Evolutionary conservation across 768 basidiomycete species (phyloP).

Genomic region (Leccinum subgranulosum): DNA sequence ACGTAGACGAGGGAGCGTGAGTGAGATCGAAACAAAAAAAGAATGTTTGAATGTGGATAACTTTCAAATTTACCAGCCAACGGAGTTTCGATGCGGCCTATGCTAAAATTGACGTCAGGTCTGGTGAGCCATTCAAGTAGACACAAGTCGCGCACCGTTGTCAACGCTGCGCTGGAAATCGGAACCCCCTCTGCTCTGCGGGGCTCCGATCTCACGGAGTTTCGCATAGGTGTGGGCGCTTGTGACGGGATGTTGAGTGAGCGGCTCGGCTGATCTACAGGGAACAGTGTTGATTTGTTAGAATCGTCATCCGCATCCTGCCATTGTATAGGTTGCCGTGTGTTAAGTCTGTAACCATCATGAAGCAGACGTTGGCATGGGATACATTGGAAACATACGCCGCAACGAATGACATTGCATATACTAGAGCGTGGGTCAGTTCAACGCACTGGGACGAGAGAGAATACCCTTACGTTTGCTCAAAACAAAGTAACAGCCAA

Average conservation of each 20-base stretch:
- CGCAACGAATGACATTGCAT: conserved; percentile 61
- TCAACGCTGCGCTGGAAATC: background rate
- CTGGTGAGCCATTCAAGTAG: background rate
- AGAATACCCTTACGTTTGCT: conserved; percentile 52
- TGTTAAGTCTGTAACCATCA: conserved; percentile 49
- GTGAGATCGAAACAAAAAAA: background rate
- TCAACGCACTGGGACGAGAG: background rate
- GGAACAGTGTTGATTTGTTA: conserved; percentile 1
- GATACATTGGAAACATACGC: conserved; percentile 40
- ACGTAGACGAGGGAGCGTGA: background rate
- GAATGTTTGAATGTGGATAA: background rate
- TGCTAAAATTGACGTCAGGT: background rate
- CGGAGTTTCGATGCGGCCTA: conserved; percentile 3
- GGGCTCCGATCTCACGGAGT: background rate
- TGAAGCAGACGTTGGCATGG: background rate
- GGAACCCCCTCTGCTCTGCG: conserved; percentile 3
- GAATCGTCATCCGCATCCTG: conserved; percentile 47
- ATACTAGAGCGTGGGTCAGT: conserved; percentile 37
- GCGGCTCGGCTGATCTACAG: background rate
- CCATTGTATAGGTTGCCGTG: conserved; percentile 50
- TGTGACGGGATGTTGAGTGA: conserved; percentile 8
- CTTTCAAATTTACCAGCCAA: conserved; percentile 6
- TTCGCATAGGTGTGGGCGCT: background rate
- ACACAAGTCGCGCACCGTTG: background rate
- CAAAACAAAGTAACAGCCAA: conserved; percentile 59